Conservation (phyloP, 257 asterid genomes). For the Nicotiana otophora region DNA sequence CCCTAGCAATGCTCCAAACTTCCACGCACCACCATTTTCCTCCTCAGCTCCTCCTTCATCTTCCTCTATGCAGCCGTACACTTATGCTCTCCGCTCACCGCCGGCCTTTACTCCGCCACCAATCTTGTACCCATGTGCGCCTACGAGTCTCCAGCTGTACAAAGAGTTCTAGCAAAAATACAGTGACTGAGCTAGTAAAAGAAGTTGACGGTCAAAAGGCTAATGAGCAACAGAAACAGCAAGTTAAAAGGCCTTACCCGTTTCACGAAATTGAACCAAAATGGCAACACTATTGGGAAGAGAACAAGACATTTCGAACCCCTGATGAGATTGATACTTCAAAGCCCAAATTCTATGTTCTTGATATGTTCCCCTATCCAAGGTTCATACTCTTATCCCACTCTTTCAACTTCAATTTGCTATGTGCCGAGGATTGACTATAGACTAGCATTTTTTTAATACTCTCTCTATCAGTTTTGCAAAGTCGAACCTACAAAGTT, state of each 20-base stretch:
- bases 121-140: conserved; percentile 16
- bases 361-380: conserved; percentile 99
- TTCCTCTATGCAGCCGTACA: conserved; percentile 18
- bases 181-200: neutral
- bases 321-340: conserved; percentile 87
- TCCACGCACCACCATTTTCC: conserved; percentile 23
- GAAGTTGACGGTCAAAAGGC: conserved; percentile 9
- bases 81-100: conserved; percentile 17
- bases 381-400: conserved; percentile 38
- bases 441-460: neutral
- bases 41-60: conserved; percentile 23
- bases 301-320: conserved; percentile 69
- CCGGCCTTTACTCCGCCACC: conserved; percentile 21
- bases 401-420: neutral
- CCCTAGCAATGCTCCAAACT: conserved; percentile 45
- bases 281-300: conserved; percentile 95
- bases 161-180: conserved; percentile 3
- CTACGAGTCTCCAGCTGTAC: conserved; percentile 30
- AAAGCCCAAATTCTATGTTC: conserved; percentile 92
- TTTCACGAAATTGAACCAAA: conserved; percentile 82
- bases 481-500: neutral
- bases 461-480: neutral
- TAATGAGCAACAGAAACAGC: conserved; percentile 13
- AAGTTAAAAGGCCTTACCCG: conserved; percentile 67
- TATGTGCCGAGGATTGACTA: neutral